Percentiles rank a stretch among this genome's conserved stretches.
Conservation (phyloP, 805 yeast genomes). For the Pichia ethanolica region DNA sequence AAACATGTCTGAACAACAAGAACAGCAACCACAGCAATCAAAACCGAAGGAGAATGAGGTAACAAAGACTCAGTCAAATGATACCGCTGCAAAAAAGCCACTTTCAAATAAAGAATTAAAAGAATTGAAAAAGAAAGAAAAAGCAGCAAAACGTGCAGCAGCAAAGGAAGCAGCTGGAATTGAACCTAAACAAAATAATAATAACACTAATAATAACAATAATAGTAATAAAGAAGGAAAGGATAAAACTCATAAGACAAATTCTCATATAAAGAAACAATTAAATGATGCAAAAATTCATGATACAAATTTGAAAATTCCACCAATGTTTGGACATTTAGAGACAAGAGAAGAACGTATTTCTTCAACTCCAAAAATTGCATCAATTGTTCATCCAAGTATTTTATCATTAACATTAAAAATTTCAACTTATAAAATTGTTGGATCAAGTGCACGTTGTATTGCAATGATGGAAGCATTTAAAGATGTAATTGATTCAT, state of each 20-base stretch:
- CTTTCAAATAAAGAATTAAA: conserved; percentile 75
- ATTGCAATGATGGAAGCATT: conserved; percentile 79
- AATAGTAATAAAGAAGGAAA: too few relatives aligned
- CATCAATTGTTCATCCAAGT: conserved; percentile 79
- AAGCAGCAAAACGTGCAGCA: conserved; percentile 90
- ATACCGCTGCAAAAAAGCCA: conserved; percentile 10
- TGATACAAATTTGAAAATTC: conserved; percentile 39
- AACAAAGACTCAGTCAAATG: too few relatives aligned
- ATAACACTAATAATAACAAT: too few relatives aligned
- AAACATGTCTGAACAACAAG: too few relatives aligned
- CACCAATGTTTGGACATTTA: conserved; percentile 68
- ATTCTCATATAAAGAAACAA: conserved; percentile 47
- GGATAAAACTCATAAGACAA: conserved; percentile 33
- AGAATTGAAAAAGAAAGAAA: conserved; percentile 80
- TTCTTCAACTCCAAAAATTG: conserved; percentile 47
- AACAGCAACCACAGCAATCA: too few relatives aligned
- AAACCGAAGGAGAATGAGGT: too few relatives aligned
- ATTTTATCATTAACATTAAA: conserved; percentile 72
- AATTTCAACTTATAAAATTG: conserved; percentile 74
- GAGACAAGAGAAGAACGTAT: conserved; percentile 73
- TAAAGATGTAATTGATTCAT: conserved; percentile 69
- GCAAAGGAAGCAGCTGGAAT: conserved; percentile 32
- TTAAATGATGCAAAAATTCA: conserved; percentile 43
- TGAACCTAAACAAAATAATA: conserved; percentile 1
- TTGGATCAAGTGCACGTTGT: conserved; percentile 86